Evolutionary conservation across 2,329 filamentous ascomycete genomes (phyloP), one percentile per base, ranked within the genome.

Genomic region (Colletotrichum sublineola): DNA sequence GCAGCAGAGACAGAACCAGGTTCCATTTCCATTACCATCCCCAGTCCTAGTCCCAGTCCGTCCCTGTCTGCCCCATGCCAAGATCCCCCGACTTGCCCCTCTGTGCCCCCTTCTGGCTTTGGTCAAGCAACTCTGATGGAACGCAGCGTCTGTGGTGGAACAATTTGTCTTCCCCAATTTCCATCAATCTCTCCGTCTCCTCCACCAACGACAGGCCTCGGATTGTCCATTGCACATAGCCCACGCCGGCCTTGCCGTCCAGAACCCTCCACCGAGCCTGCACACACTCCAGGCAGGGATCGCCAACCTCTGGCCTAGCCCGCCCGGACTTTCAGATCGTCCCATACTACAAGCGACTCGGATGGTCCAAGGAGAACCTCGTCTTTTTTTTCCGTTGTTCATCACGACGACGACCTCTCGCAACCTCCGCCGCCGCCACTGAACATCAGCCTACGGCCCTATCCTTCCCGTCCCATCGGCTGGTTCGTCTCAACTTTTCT

Each of bases 81-180:
- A 74, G 71, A 58, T 67, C 42, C 57, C 15, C 40, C 57, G 48
- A 50, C 66, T 64, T 69, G 69, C 68, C 64, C 68, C 64, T 58
- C 64, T 63, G 52, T 60, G 44, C 48, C 69, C 61, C 44, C 50
- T 72, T 62, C 66, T 40, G 65, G 44, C 53, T 73, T 62, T 68
- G 66, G 71, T 68, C 73, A 57, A 71, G 55, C 50, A 56, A 56
- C 60, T 61, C 55, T 48, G 53, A 63, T 75, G 68, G 67, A 74
- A 68, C 71, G 62, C 71, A 42, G 72, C 58, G 52, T 73, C 73
- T 75, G 67, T 75, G 73, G 73, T 75, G 73, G 73, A 75, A 75
- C 72, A 75, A 75, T 73, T 75, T 65, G 33, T 63, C 74, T 56
- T 67, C 60, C 68, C 63, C 62, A 62, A 73, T 62, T 68, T 70